Base-by-base conservation (phyloP, 2,329 filamentous ascomycete species). In the Ophiostoma piceae region DNA sequence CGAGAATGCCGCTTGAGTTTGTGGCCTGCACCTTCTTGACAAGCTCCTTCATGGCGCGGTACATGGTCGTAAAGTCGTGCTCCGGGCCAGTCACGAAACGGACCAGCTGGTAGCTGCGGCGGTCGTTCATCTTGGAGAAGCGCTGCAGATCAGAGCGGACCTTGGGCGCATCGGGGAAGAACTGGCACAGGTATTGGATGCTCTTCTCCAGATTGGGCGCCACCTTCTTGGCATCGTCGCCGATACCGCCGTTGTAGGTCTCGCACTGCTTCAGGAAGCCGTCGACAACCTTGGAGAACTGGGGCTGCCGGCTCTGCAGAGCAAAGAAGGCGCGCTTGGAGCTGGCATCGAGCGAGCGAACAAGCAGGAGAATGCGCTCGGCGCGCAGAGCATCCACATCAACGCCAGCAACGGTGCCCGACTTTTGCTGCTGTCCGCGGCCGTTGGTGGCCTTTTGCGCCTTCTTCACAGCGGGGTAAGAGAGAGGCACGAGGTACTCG, bases 41-140 rank as follows among this genome's bases (percentile, higher is more conserved):
- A 51, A 98, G 83, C 80, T 99, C 95, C 79, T 92, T 95, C 75
- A 97, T 91, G 1, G 94, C 93, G 75, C 94, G 92, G 73, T 90
- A 87, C 64, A 97, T 92, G 54, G 92, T 97, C 75, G 92, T 90
- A 79, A 97, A 98, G 76, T 99, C 95, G 75, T 91, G 94, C 73
- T 94, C 90, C 3, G 91, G 88, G 39, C 89, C 90, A 77, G 94
- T 92, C 68, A 92, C 88, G 77, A 94, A 97, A 70, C 91, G 89
- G 74, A 97, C 88, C 29, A 99, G 87, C 75, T 96, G 91, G 78
- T 97, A 98, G 75, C 87, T 91, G 70, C 95, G 89, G 68, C 94
- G 90, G 77, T 99, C 94, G 76, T 98, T 92, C 74, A 90, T 84
- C 78, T 94, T 97, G 51, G 92, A 93, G 77, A 97, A 98, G 75